A percentile compares a stretch with the other conserved stretches of the same genome.
These are phyloP conservation scores for Phytophthora aleatoria DNA, from an alignment of 352 stramenopile species.

Conservation along the genomic window DNA sequence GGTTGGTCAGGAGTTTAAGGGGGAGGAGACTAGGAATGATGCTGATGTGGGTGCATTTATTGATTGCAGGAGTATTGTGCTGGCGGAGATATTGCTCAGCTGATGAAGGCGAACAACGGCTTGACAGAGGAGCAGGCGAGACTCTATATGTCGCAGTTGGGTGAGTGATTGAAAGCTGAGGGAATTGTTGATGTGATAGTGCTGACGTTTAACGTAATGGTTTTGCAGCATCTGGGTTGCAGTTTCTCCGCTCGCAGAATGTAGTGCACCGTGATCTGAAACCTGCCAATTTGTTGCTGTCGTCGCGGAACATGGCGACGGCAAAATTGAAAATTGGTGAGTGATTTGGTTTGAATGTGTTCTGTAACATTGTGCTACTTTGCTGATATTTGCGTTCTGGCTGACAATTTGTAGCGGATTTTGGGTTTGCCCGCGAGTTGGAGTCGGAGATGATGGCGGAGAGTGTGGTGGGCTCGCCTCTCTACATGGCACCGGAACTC, in stretches of 20 bases:
- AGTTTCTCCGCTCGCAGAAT: constrained; percentile 78
- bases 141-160: constrained; percentile 84
- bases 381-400: constrained; percentile 12
- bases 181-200: neutral
- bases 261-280: constrained; percentile 83
- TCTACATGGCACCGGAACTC: constrained; percentile 83
- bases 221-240: constrained; percentile 59
- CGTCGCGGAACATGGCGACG: constrained; percentile 62
- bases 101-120: constrained; percentile 73
- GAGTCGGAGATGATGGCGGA: constrained; percentile 77
- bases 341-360: neutral
- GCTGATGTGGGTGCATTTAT: constrained; percentile 4
- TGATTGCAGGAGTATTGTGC: constrained; percentile 74
- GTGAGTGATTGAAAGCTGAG: constrained; percentile 28
- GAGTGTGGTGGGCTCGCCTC: constrained; percentile 77
- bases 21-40: neutral
- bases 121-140: constrained; percentile 66
- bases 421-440: constrained; percentile 74
- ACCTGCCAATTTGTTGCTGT: constrained; percentile 75
- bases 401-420: constrained; percentile 50
- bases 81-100: constrained; percentile 67
- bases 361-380: constrained; percentile 23
- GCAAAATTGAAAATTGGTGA: constrained; percentile 83
- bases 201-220: neutral
- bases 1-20: constrained; percentile 27